Conservation (phyloP, 1,139 yeast genomes). For the Magnusiomyces ingens region DNA sequence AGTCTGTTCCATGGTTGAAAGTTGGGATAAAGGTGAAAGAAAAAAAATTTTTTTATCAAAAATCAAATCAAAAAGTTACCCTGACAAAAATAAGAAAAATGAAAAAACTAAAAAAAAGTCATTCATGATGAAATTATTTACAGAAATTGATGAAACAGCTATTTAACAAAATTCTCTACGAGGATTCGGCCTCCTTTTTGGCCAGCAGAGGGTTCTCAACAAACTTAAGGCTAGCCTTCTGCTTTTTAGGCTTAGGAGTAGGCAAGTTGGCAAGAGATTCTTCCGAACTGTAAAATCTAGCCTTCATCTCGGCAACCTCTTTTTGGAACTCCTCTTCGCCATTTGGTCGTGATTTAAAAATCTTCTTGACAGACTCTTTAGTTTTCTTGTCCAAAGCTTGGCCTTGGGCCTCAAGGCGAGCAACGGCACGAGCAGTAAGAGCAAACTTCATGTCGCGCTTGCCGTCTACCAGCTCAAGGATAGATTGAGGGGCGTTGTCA, state of each 20-base stretch:
- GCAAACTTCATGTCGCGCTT: slow-evolving; percentile 70
- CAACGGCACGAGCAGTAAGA: slow-evolving; percentile 72
- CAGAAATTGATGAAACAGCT: background rate
- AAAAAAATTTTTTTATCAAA: background rate
- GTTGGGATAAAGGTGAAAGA: background rate
- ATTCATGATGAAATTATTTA: background rate
- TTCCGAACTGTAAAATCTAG: slow-evolving; percentile 42
- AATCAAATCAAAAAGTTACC: background rate
- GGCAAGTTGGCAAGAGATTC: slow-evolving; percentile 18
- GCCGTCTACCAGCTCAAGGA: slow-evolving; percentile 80
- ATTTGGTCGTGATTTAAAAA: slow-evolving; percentile 40
- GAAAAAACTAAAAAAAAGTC: background rate
- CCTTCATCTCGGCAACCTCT: slow-evolving; percentile 61
- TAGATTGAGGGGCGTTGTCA: slow-evolving; percentile 88
- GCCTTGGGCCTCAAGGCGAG: slow-evolving; percentile 65
- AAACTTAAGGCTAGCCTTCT: slow-evolving; percentile 11
- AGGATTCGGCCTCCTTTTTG: background rate
- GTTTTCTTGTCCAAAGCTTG: slow-evolving; percentile 58
- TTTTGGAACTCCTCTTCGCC: slow-evolving; percentile 51
- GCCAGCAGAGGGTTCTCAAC: slow-evolving; percentile 12
- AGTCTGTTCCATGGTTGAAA: background rate
- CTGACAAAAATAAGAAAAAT: background rate
- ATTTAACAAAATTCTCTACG: background rate
- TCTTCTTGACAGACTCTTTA: slow-evolving; percentile 47
- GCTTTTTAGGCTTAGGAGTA: slow-evolving; percentile 10